Evolutionary conservation across 2,329 filamentous ascomycete species (phyloP).

Genomic region (Alternaria arbusti): DNA sequence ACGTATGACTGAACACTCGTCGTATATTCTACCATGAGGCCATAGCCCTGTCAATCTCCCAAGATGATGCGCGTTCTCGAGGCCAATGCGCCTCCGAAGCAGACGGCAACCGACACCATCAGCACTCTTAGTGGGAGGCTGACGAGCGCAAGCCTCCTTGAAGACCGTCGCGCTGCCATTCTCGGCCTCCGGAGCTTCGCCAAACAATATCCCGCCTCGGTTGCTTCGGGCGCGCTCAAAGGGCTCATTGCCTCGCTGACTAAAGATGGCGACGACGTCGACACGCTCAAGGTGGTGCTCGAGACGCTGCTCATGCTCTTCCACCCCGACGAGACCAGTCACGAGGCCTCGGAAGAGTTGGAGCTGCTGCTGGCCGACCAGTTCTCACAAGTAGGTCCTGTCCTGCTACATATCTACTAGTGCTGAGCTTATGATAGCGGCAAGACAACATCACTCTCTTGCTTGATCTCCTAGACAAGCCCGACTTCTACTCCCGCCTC

Average conservation of each 20-base stretch:
- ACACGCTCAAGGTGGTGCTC: constrained; percentile 92
- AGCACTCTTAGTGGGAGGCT: constrained; percentile 86
- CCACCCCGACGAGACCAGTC: constrained; percentile 67
- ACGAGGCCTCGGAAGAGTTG: constrained; percentile 95
- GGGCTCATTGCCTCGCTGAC: constrained; percentile 84
- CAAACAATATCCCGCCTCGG: constrained; percentile 93
- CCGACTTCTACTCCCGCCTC: constrained; percentile 87
- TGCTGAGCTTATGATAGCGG: constrained; percentile 67
- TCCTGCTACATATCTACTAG: constrained; percentile 22
- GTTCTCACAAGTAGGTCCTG: constrained; percentile 77
- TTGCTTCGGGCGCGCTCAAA: constrained; percentile 89
- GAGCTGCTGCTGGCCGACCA: constrained; percentile 95
- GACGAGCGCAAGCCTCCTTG: constrained; percentile 85
- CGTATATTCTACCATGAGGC: constrained; percentile 21
- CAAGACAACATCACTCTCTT: constrained; percentile 96
- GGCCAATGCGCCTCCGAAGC: constrained; percentile 84
- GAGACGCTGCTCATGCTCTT: constrained; percentile 97
- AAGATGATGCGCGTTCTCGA: constrained; percentile 64
- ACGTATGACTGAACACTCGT: neutral
- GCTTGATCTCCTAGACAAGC: constrained; percentile 84
- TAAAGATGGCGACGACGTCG: constrained; percentile 91
- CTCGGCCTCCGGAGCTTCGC: constrained; percentile 93
- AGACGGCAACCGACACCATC: constrained; percentile 95
- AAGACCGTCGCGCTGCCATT: constrained; percentile 93
- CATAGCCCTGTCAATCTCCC: constrained; percentile 18